Evolutionary conservation across 768 basidiomycete species (phyloP), one percentile per base, ranked within the genome.

Genomic region (Xerocomellus chrysenteron): DNA sequence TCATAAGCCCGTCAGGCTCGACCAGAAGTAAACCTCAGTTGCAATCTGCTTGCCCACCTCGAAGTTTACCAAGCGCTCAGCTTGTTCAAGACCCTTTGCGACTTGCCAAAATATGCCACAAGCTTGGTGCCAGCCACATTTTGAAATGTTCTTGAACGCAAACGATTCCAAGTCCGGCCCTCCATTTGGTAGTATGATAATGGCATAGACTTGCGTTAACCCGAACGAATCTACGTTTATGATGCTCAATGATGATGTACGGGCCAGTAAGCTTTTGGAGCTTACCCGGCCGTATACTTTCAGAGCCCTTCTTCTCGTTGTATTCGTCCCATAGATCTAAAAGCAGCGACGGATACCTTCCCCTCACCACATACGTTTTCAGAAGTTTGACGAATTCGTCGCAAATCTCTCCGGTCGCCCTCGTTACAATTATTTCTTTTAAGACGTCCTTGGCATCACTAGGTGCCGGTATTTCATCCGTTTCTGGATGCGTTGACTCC

Each of bases 61-160:
- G 55, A 99, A 98, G 13, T 82, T 78, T 14, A 88, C 85, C 47
- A 87, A 74, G 36, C 82, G 78, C 68, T 99, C 97, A 2, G 93
- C 97, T 43, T 82, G 79, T 1, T 84, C 84, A 4, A 98, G 80
- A 4, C 90, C 77, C 52, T 84, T 84, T 1, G 85, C 80, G 5
- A 96, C 88, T 73, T 97, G 95, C 90, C 91, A 94, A 71, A 98
- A 93, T 26, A 98, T 72, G 55, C 87, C 88, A 61, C 84, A 87
- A 8, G 95, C 94, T 71, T 98, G 89, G 26, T 79, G 78, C 96
- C 96, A 98, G 80, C 72, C 89, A 21, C 66, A 74, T 71, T 83
- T 88, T 30, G 73, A 68, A 5, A 80, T 64, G 40, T 77, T 76
- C 47, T 64, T 73, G 69, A 98, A 94, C 16, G 76, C 78, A 73